phyloP scores from a whole-genome alignment of 495 filamentous ascomycete species.

The Xylaria nigripes region DNA sequence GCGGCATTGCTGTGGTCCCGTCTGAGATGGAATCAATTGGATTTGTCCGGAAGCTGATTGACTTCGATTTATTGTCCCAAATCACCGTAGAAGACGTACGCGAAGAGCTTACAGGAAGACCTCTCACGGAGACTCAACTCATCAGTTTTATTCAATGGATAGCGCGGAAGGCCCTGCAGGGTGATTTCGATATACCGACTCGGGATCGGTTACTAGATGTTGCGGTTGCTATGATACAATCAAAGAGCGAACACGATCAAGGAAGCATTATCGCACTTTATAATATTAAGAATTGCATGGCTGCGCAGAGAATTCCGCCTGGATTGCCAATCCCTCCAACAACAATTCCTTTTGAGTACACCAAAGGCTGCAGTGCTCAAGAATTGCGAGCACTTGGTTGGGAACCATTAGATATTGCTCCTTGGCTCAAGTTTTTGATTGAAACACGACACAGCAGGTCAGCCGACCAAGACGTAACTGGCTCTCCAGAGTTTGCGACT shows the following conservation, averaged over 20 bases:
- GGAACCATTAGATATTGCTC: constrained; percentile 68
- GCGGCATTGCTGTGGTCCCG: constrained; percentile 81
- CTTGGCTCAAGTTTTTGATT: constrained; percentile 75
- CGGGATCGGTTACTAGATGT: constrained; percentile 63
- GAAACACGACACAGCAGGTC: constrained; percentile 42
- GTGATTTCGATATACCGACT: constrained; percentile 56
- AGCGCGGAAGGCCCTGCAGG: constrained; percentile 53
- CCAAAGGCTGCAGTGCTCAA: constrained; percentile 37
- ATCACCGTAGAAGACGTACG: constrained; percentile 82
- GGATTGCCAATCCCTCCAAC: constrained; percentile 76
- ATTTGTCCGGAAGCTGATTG: constrained; percentile 69
- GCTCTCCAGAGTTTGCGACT: constrained; percentile 64
- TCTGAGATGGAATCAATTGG: constrained; percentile 57
- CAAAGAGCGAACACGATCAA: constrained; percentile 49
- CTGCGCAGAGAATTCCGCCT: constrained; percentile 63
- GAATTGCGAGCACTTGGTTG: constrained; percentile 76
- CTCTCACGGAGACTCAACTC: constrained; percentile 66
- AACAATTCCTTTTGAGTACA: constrained; percentile 75
- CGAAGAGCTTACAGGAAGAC: constrained; percentile 65
- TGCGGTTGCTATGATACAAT: constrained; percentile 68
- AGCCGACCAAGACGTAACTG: constrained; percentile 49
- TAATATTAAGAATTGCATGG: constrained; percentile 66
- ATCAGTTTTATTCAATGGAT: constrained; percentile 77
- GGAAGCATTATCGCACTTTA: constrained; percentile 66
- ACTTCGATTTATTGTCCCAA: constrained; percentile 71